These are phyloP conservation scores for Colletotrichum spinosum DNA, from an alignment of 2,329 filamentous ascomycete genomes.

Conservation along the genomic window DNA sequence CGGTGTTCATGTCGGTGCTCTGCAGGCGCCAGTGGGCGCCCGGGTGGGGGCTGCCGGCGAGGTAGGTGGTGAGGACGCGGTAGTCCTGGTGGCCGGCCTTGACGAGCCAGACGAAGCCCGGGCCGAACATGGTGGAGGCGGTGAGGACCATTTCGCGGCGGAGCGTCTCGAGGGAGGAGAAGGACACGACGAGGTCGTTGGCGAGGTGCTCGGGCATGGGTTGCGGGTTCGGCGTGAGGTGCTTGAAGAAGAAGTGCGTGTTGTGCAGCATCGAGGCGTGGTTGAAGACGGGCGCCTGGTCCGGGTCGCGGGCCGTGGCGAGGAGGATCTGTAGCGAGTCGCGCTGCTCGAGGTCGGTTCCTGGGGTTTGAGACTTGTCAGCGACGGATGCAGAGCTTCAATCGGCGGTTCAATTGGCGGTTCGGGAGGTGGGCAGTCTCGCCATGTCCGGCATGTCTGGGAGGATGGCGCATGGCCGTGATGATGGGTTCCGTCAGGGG, in stretches of 20 bases:
- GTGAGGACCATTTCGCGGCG: conserved; percentile 83
- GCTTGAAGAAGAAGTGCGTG: conserved; percentile 84
- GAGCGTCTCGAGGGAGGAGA: conserved; percentile 86
- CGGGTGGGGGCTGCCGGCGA: conserved; percentile 89
- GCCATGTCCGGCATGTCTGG: background rate
- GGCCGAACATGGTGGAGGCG: conserved; percentile 92
- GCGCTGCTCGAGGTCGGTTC: conserved; percentile 71
- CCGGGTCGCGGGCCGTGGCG: conserved; percentile 81
- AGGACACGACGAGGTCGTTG: conserved; percentile 73
- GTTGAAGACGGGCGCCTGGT: conserved; percentile 87
- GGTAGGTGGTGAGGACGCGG: conserved; percentile 88
- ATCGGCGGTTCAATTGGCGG: background rate
- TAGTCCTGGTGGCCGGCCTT: conserved; percentile 61
- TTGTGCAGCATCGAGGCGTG: conserved; percentile 97
- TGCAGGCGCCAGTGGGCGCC: conserved; percentile 85
- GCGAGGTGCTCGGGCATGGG: conserved; percentile 68
- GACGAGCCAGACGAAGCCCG: conserved; percentile 97
- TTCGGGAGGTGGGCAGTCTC: background rate
- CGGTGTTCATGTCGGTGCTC: conserved; percentile 76
- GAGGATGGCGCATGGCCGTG: background rate
- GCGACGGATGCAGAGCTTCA: background rate
- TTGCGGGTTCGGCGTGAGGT: conserved; percentile 56
- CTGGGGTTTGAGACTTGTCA: conserved; percentile 52
- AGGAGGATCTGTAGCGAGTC: conserved; percentile 76
- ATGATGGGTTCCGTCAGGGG: background rate